Conservation (phyloP, 1,139 yeast species). For the Candida labiduridarum region DNA sequence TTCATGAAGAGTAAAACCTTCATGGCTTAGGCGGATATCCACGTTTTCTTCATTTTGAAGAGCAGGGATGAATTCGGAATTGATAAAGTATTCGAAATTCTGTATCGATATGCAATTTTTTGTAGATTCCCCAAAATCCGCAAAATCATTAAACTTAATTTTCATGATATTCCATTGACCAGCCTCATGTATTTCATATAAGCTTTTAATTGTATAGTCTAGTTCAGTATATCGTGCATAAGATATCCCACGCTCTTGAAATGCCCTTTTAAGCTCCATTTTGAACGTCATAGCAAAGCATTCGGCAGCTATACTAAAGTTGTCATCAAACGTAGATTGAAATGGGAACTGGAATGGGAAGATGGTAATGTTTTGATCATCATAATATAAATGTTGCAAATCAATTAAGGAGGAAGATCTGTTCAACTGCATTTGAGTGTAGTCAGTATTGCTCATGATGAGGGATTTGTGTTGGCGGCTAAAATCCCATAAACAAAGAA, state of each 20-base stretch:
- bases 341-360: no score
- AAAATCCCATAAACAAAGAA: no score
- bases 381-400: neutral
- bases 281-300: constrained; percentile 16
- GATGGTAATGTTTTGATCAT: no score
- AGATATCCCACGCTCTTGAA: constrained; percentile 8
- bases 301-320: no score
- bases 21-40: constrained; percentile 7
- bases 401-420: neutral
- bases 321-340: no score
- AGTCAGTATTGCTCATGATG: no score
- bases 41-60: constrained; percentile 3
- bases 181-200: neutral
- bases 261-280: constrained; percentile 14
- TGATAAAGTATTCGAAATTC: constrained; percentile 7
- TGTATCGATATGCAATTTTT: constrained; percentile 1
- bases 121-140: constrained; percentile 5
- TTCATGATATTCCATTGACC: neutral
- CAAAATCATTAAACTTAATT: constrained; percentile 10
- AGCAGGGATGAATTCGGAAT: neutral
- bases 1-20: constrained; percentile 5
- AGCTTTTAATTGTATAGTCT: neutral
- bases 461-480: no score
- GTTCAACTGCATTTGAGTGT: neutral
- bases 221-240: constrained; percentile 14